Base-by-base conservation (phyloP, 257 asterid genomes). In the Thymus mandschuricus region DNA sequence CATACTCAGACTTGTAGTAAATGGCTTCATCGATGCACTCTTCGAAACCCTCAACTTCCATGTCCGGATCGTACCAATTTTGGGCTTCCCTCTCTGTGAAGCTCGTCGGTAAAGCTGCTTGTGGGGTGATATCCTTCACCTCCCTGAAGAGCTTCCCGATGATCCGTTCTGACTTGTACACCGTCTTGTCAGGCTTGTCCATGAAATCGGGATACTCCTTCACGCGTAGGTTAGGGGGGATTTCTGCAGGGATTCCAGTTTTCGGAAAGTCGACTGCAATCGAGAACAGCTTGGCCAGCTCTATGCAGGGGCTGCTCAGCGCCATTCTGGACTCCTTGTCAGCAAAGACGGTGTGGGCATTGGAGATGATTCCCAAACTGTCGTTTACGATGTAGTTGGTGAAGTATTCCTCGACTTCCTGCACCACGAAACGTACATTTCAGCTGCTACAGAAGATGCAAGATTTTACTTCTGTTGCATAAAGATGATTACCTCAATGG, bases 191-290 rank as follows among this genome's bases (percentile, higher is more conserved):
- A 1, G 85, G 80, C 79, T 93, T 93, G 8, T 89, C 98, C 98
- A 93, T 93, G 86, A 93, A 93, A 74, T 93, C 98, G 0, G 98
- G 98, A 55, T 86, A 93, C 38, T 82, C 89, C 78, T 84, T 89
- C 43, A 81, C 94, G 3, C 97, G 96, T 9, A 93, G 71, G 30
- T 84, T 13, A 33, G 92, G 28, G 4, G 98, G 96, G 70, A 93
- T 89, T 78, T 75, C 90, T 2, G 98, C 98, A 0, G 98, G 97
- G 67, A 93, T 68, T 7, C 97, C 98, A 0, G 98, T 93, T 71
- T 91, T 91, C 0, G 97, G 96, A 30, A 93, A 93, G 76, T 91
- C 98, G 10, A 93, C 98, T 10, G 98, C 98, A 1, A 89, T 81
- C 0, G 98, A 87, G 81, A 72, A 83, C 57, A 92, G 74, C 62